Percentiles rank a stretch among this genome's conserved stretches.
Evolutionary conservation across 2,329 filamentous ascomycete species (phyloP).

Genomic region (Xenoacremonium recifei): DNA sequence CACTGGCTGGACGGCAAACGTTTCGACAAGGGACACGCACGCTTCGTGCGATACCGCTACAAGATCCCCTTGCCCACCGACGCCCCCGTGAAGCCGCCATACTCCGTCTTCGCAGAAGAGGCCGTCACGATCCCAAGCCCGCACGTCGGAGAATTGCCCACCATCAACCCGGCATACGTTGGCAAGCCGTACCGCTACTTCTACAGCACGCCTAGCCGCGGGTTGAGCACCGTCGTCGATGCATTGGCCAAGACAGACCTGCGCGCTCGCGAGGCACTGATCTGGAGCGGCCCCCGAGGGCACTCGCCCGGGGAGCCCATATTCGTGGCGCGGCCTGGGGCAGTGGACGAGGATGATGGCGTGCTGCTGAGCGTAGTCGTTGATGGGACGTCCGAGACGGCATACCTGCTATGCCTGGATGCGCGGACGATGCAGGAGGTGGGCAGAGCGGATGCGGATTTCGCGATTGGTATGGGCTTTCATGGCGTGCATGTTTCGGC

Average conservation of each 20-base stretch:
- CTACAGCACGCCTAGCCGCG: slow-evolving; percentile 56
- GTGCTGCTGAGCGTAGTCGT: slow-evolving; percentile 62
- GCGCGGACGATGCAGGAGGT: slow-evolving; percentile 62
- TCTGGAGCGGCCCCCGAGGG: slow-evolving; percentile 56
- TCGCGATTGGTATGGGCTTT: slow-evolving; percentile 62
- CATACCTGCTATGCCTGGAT: slow-evolving; percentile 65
- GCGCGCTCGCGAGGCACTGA: slow-evolving; percentile 45
- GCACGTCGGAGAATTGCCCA: slow-evolving; percentile 62
- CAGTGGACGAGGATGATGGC: slow-evolving; percentile 59
- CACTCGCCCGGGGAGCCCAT: slow-evolving; percentile 71
- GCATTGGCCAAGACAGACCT: slow-evolving; percentile 65
- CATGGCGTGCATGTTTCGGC: slow-evolving; percentile 55
- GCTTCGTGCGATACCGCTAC: slow-evolving; percentile 45
- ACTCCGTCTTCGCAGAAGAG: slow-evolving; percentile 27
- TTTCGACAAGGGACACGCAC: slow-evolving; percentile 33
- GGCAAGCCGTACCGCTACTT: slow-evolving; percentile 58
- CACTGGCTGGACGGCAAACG: slow-evolving; percentile 42
- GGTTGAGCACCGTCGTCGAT: slow-evolving; percentile 60
- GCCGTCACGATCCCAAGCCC: slow-evolving; percentile 49
- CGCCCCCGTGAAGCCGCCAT: slow-evolving; percentile 8
- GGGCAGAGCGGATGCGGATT: slow-evolving; percentile 61
- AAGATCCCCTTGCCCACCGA: slow-evolving; percentile 26
- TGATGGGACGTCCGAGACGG: slow-evolving; percentile 56
- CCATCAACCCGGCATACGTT: slow-evolving; percentile 58
- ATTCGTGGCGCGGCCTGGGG: slow-evolving; percentile 52